A percentile compares a stretch with the other conserved stretches of the same genome.
These are phyloP conservation scores for Zygosaccharomyces bisporus DNA, from an alignment of 805 yeast genomes.

Conservation along the genomic window DNA sequence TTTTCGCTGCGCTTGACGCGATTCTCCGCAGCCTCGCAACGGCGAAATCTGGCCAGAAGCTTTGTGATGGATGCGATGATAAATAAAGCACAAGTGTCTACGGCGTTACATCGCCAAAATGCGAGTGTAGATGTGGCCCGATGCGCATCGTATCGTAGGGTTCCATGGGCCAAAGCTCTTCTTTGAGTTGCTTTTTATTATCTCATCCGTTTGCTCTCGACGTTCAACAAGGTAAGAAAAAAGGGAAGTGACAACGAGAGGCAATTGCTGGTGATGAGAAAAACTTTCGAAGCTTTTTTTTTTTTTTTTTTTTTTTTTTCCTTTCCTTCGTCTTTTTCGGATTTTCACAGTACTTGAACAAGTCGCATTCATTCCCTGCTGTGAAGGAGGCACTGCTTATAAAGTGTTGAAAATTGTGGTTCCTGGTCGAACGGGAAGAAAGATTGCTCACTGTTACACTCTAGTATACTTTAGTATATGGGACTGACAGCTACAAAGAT, in stretches of 20 bases:
- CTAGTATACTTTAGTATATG: neutral
- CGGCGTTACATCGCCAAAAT: too few relatives aligned
- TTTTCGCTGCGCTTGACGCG: too few relatives aligned
- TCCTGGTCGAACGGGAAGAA: neutral
- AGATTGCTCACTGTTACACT: neutral
- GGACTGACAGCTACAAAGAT: neutral
- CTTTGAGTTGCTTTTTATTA: neutral
- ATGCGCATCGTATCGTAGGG: neutral
- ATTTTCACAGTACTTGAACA: neutral
- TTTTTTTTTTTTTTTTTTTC: too few relatives aligned
- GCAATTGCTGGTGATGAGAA: neutral
- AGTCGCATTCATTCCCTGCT: neutral
- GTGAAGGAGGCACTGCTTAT: neutral
- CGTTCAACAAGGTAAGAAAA: neutral
- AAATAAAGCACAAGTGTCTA: too few relatives aligned
- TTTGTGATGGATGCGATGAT: too few relatives aligned
- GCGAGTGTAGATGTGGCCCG: neutral
- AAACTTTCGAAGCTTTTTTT: neutral
- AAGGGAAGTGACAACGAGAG: neutral
- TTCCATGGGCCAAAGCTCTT: neutral
- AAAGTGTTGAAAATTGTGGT: neutral
- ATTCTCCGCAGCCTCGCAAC: too few relatives aligned
- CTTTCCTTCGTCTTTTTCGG: neutral
- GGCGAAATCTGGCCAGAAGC: neutral
- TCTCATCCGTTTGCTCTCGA: neutral